phyloP scores from a whole-genome alignment of 148 eudicot genomes.

The Pharnaceum exiguum region DNA sequence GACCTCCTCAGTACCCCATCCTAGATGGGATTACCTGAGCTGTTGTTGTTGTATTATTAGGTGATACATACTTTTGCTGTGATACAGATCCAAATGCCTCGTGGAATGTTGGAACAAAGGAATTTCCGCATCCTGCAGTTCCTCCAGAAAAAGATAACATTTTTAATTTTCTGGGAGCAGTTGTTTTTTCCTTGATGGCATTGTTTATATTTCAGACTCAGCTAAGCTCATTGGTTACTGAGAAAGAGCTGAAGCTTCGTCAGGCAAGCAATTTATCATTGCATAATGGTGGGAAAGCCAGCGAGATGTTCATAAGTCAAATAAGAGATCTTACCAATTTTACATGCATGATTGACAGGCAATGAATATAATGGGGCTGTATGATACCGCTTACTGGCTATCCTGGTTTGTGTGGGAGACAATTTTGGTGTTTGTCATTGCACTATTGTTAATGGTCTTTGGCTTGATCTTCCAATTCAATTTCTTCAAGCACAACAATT shows the following conservation, averaged over 20 bases:
- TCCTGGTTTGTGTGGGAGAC: slow-evolving; percentile 75
- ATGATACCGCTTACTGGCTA: slow-evolving; percentile 78
- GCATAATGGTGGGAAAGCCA: too few relatives aligned
- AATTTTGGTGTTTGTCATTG: slow-evolving; percentile 34
- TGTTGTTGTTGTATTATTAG: too few relatives aligned
- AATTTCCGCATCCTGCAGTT: neutral
- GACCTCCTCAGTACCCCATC: too few relatives aligned
- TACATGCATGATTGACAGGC: slow-evolving; percentile 35
- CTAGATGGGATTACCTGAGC: too few relatives aligned
- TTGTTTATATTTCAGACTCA: slow-evolving; percentile 63
- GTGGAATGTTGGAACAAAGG: neutral
- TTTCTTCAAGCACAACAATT: slow-evolving; percentile 60
- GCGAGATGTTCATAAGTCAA: too few relatives aligned
- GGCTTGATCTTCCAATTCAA: slow-evolving; percentile 69
- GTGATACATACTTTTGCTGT: too few relatives aligned
- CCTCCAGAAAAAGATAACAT: neutral
- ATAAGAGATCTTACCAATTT: neutral
- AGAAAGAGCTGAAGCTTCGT: slow-evolving; percentile 76
- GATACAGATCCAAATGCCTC: neutral
- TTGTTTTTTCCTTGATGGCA: neutral
- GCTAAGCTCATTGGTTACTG: slow-evolving; percentile 49
- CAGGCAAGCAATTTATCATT: slow-evolving; percentile 36
- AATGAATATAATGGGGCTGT: slow-evolving; percentile 78
- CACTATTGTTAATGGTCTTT: slow-evolving; percentile 53
- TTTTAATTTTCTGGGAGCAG: neutral